phyloP scores from a whole-genome alignment of 352 stramenopile species.

The Phytophthora boehmeriae region DNA sequence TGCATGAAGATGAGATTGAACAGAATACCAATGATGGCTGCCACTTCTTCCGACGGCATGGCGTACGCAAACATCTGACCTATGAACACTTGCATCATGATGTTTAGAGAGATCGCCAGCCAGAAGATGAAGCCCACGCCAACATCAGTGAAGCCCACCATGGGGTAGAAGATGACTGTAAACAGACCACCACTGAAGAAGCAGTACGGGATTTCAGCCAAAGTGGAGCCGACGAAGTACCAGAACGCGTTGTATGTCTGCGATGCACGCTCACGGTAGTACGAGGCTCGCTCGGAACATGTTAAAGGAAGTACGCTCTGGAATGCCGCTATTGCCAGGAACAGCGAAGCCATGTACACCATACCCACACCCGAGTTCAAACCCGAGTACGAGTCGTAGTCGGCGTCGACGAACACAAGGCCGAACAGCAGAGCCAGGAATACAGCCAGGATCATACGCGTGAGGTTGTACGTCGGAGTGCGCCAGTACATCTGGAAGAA shows the following conservation, averaged over 20 bases:
- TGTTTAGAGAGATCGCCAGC: constrained; percentile 30
- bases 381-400: constrained; percentile 33
- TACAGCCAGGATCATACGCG: constrained; percentile 54
- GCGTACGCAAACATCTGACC: constrained; percentile 7
- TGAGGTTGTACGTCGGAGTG: constrained; percentile 72
- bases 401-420: constrained; percentile 44
- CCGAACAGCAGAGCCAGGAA: constrained; percentile 77
- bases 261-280: constrained; percentile 89
- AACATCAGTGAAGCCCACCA: constrained; percentile 21
- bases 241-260: constrained; percentile 90
- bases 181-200: constrained; percentile 8
- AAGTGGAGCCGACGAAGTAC: constrained; percentile 75
- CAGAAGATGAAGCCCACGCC: constrained; percentile 30
- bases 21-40: constrained; percentile 17
- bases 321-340: constrained; percentile 58
- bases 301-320: constrained; percentile 71
- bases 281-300: constrained; percentile 50
- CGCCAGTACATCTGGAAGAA: constrained; percentile 43
- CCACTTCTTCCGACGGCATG: constrained; percentile 4
- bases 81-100: constrained; percentile 49
- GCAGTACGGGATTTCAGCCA: constrained; percentile 75
- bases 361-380: constrained; percentile 54
- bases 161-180: constrained; percentile 9
- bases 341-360: constrained; percentile 72
- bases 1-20: constrained; percentile 32